phyloP scores from a whole-genome alignment of 257 asterid genomes.

The Verbena officinalis region DNA sequence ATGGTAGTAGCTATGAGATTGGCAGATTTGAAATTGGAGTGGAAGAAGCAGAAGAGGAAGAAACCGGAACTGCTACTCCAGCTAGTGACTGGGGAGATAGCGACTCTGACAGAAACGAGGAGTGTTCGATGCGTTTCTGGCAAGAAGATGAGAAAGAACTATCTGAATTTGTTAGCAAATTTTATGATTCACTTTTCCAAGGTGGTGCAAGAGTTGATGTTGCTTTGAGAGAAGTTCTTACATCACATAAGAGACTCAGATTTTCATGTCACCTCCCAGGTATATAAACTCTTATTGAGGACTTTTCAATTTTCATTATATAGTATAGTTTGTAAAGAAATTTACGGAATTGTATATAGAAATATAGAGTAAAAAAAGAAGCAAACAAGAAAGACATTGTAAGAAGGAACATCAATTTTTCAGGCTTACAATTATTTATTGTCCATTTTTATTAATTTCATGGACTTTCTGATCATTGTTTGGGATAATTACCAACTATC shows the following conservation, averaged over 20 bases:
- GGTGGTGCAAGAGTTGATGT: slow-evolving; percentile 51
- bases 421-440: too few species aligned
- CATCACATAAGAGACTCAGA: slow-evolving; percentile 51
- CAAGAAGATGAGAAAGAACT: slow-evolving; percentile 63
- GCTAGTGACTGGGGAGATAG: slow-evolving; percentile 71
- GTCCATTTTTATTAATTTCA: too few species aligned
- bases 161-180: slow-evolving; percentile 52
- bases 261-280: slow-evolving; percentile 49
- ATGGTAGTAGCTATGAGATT: slow-evolving; percentile 44
- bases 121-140: slow-evolving; percentile 39
- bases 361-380: background rate
- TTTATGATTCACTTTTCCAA: slow-evolving; percentile 55
- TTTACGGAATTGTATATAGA: background rate
- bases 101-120: slow-evolving; percentile 42
- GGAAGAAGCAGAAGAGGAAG: slow-evolving; percentile 45
- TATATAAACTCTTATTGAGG: background rate
- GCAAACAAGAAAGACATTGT: background rate
- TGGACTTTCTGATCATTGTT: too few species aligned
- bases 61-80: slow-evolving; percentile 48
- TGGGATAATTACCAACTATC: too few species aligned
- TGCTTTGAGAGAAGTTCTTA: slow-evolving; percentile 47
- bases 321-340: background rate
- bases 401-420: background rate
- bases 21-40: slow-evolving; percentile 50
- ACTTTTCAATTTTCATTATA: background rate